Evolutionary conservation across 805 yeast species (phyloP).

Genomic region (Wickerhamiella allomyrinae): DNA sequence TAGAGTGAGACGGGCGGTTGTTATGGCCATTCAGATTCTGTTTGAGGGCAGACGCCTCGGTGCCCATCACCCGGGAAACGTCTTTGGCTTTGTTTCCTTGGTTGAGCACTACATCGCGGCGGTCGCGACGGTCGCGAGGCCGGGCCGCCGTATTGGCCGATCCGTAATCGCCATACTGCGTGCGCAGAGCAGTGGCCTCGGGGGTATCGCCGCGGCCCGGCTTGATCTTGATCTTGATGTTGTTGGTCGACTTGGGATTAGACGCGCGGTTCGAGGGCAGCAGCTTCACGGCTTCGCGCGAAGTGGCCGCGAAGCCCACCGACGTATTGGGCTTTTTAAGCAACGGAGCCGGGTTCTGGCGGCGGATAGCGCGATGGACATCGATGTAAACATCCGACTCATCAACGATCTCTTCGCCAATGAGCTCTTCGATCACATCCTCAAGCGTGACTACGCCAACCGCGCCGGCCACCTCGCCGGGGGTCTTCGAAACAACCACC

Average conservation of each 20-base stretch:
- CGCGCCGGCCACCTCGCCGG: constrained; percentile 74
- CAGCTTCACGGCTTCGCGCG: constrained; percentile 7
- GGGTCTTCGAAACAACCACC: constrained; percentile 79
- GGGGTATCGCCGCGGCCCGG: constrained; percentile 2
- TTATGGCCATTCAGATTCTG: constrained; percentile 7
- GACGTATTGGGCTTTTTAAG: constrained; percentile 10
- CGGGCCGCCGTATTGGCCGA: not conserved
- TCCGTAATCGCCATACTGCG: not conserved
- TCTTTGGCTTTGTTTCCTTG: constrained; percentile 1
- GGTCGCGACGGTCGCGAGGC: not conserved
- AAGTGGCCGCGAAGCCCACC: constrained; percentile 3
- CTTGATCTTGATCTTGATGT: constrained; percentile 54
- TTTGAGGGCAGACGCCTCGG: constrained; percentile 15
- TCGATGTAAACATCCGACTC: constrained; percentile 91
- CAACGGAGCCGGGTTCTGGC: constrained; percentile 29
- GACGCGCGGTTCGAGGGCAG: constrained; percentile 40
- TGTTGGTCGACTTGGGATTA: constrained; percentile 49
- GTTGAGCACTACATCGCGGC: constrained; percentile 2
- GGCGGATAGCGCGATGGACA: constrained; percentile 70
- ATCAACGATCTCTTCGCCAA: constrained; percentile 95
- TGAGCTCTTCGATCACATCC: constrained; percentile 94
- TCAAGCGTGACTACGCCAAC: constrained; percentile 85
- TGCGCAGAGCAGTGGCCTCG: not conserved
- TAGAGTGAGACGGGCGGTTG: too few relatives aligned
- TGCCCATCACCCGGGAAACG: constrained; percentile 3